Conservation (phyloP, 768 basidiomycete species). For the Calocybe gangraenosa region DNA sequence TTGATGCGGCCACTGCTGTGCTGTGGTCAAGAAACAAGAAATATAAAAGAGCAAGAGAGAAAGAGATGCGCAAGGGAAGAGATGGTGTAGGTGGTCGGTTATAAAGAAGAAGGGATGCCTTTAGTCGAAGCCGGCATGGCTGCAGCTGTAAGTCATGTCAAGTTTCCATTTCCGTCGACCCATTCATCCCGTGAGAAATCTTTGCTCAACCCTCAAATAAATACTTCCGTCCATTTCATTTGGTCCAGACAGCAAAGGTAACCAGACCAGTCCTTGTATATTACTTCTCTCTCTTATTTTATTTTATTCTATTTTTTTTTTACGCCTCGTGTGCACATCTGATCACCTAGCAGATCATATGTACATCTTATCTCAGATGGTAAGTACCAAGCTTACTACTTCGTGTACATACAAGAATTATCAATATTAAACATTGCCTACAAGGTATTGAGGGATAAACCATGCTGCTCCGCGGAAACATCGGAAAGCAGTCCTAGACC, state of each 20-base stretch:
- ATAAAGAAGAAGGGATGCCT: constrained; percentile 18
- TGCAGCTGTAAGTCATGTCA: constrained; percentile 19
- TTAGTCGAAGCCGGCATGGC: constrained; percentile 25
- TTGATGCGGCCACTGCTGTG: too few species aligned
- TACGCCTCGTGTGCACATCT: constrained; percentile 14
- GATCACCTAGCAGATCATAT: constrained; percentile 18
- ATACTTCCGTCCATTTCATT: neutral
- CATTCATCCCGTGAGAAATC: constrained; percentile 13
- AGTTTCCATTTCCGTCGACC: constrained; percentile 32
- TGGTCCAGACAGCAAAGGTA: too few species aligned
- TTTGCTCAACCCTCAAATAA: too few species aligned
- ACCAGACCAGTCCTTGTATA: neutral
- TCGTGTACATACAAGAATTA: too few species aligned
- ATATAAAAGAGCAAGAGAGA: too few species aligned
- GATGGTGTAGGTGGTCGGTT: constrained; percentile 11
- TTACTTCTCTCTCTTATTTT: neutral
- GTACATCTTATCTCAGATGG: constrained; percentile 31
- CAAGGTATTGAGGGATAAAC: neutral
- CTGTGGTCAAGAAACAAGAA: too few species aligned
- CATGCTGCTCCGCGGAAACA: neutral
- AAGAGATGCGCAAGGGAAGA: constrained; percentile 13
- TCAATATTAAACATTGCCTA: too few species aligned
- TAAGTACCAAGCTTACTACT: too few species aligned
- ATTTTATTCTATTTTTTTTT: neutral
- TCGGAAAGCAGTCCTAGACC: neutral